Evolutionary conservation across 495 filamentous ascomycete genomes (phyloP), one percentile per base, ranked within the genome.

Genomic region (Entonaema liquescens): DNA sequence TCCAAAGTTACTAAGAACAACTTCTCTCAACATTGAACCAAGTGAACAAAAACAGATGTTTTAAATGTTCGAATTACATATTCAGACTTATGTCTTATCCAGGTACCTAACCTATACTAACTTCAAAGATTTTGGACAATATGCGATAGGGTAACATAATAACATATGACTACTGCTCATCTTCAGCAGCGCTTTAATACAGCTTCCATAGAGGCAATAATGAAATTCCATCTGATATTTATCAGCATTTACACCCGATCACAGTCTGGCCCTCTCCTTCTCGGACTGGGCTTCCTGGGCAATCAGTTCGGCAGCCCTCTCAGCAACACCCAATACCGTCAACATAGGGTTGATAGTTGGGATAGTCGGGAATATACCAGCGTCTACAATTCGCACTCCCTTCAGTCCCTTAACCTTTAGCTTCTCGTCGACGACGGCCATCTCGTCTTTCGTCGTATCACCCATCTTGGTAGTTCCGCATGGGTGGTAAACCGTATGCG

Each of bases 381-480:
- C 86, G 77, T 90, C 88, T 0, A 85, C 86, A 65, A 90, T 87
- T 1, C 87, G 81, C 66, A 90, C 69, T 0, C 84, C 83, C 26
- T 78, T 76, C 28, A 90, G 76, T 2, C 87, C 87, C 19, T 80
- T 79, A 7, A 90, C 84, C 47, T 80, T 82, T 40, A 89, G 76
- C 54, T 84, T 81, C 63, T 83, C 81, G 72, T 89, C 83, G 23
- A 91, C 79, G 0, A 91, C 88, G 6, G 86, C 92, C 78, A 90
- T 76, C 36, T 82, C 81, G 71, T 94, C 90, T 35, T 81, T 83
- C 13, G 75, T 74, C 9, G 87, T 77, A 76, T 92, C 86, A 19
- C 92, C 92, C 92, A 95, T 95, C 83, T 92, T 94, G 55, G 92
- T 93, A 26, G 92, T 95, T 57, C 92, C 92, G 31, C 90, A 90